A percentile compares a stretch with the other conserved stretches of the same genome.
phyloP scores from a whole-genome alignment of 768 basidiomycete genomes.

The Lactarius vividus region DNA sequence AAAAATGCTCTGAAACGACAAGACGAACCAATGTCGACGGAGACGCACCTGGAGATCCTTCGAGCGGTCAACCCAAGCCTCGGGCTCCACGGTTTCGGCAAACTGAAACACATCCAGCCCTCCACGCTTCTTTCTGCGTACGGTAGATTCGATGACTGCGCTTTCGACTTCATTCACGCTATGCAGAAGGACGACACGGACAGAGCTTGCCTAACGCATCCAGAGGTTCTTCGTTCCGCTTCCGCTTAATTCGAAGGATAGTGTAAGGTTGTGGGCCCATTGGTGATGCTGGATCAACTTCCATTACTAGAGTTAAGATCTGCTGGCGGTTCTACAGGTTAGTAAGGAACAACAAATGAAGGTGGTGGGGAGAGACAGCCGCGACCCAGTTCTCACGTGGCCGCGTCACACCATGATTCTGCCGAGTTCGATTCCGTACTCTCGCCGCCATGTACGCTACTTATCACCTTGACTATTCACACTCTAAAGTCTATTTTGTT shows the following conservation, averaged over 20 bases:
- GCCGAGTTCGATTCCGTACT: no score
- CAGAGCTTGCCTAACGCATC: conserved; percentile 66
- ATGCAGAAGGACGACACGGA: conserved; percentile 14
- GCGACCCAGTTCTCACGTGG: background rate
- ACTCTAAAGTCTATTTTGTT: no score
- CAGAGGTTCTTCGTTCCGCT: conserved; percentile 76
- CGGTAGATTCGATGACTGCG: conserved; percentile 60
- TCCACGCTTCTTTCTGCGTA: conserved; percentile 53
- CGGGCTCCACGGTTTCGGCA: conserved; percentile 72
- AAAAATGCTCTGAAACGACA: background rate
- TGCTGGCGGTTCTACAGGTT: background rate
- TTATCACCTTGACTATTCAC: no score
- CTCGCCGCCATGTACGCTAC: no score
- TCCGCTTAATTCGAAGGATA: conserved; percentile 79
- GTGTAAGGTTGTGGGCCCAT: conserved; percentile 49
- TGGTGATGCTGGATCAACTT: conserved; percentile 22
- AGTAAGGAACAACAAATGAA: background rate
- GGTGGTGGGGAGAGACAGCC: background rate
- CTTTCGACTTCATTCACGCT: background rate
- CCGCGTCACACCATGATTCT: background rate
- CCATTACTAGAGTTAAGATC: conserved; percentile 4
- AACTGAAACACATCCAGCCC: conserved; percentile 70
- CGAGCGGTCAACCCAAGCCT: conserved; percentile 62
- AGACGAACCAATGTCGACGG: background rate
- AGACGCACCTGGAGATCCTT: conserved; percentile 61